Evolutionary conservation across 2,329 filamentous ascomycete species (phyloP).

Genomic region (Stachybotrys chartarum): DNA sequence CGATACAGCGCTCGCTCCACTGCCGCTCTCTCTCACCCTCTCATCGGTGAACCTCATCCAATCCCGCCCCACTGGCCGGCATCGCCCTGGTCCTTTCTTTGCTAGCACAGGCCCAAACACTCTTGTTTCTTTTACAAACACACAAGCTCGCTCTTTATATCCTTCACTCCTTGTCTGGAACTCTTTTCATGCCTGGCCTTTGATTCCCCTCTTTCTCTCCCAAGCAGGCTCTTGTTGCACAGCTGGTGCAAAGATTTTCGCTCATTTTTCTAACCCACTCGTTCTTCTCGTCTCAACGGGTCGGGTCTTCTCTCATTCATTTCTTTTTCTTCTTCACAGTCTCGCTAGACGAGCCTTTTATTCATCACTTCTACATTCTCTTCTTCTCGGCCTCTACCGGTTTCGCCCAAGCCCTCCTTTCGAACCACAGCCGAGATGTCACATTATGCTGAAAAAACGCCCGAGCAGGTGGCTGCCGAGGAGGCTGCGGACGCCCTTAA

Average conservation of each 20-base stretch:
- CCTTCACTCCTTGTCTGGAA: too few relatives aligned
- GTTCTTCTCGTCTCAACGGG: too few relatives aligned
- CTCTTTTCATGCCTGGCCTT: too few relatives aligned
- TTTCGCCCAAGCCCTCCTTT: slow-evolving; percentile 1
- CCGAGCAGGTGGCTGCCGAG: slow-evolving; percentile 5
- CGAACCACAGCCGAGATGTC: slow-evolving; percentile 8
- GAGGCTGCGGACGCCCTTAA: slow-evolving; percentile 20
- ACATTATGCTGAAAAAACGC: too few relatives aligned
- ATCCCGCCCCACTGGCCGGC: too few relatives aligned
- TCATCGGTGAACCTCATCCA: neutral
- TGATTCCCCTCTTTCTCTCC: neutral
- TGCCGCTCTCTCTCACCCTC: neutral
- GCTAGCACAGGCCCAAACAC: too few relatives aligned
- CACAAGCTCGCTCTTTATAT: too few relatives aligned
- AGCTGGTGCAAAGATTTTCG: too few relatives aligned
- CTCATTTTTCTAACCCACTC: too few relatives aligned
- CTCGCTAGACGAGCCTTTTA: neutral
- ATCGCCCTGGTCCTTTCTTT: too few relatives aligned
- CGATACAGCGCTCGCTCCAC: too few relatives aligned
- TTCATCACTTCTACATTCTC: neutral
- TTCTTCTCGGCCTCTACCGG: slow-evolving; percentile 5
- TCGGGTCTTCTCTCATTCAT: neutral
- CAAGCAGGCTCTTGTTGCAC: neutral
- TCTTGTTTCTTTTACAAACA: too few relatives aligned
- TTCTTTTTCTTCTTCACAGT: neutral